A percentile compares a stretch with the other conserved stretches of the same genome.
Evolutionary conservation across 208 protist species (phyloP).

Genomic region (Wallacemonas collosoma): DNA sequence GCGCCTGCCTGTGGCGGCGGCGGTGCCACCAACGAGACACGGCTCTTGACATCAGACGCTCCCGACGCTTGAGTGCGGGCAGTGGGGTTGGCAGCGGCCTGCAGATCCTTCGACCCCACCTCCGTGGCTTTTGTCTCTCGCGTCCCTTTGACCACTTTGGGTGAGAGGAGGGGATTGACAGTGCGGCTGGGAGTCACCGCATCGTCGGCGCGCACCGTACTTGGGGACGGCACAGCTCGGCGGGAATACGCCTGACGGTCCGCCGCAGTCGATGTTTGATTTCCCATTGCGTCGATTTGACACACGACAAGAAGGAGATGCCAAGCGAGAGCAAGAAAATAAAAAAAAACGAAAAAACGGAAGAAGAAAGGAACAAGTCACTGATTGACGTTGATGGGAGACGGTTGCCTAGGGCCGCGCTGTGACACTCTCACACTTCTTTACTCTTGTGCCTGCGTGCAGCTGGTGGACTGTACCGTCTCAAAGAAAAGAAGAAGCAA

Average conservation of each 20-base stretch:
- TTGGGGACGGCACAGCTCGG: neutral
- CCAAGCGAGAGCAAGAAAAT: constrained; percentile 5
- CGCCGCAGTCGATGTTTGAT: neutral
- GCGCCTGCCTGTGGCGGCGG: neutral
- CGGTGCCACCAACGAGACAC: neutral
- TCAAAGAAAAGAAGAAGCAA: too few species aligned
- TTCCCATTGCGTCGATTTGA: neutral
- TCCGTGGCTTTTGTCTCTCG: neutral
- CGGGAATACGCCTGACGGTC: neutral
- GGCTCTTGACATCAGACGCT: neutral
- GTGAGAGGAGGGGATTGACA: neutral
- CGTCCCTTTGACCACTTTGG: neutral
- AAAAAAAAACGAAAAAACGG: constrained; percentile 10
- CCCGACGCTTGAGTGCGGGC: too few species aligned
- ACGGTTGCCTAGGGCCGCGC: too few species aligned
- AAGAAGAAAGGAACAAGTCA: neutral
- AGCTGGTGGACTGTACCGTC: too few species aligned
- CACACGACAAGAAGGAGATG: constrained; percentile 1
- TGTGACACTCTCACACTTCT: too few species aligned
- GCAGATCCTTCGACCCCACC: neutral
- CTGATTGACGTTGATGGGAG: too few species aligned
- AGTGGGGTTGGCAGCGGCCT: too few species aligned
- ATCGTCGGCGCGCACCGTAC: neutral
- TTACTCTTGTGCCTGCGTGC: too few species aligned
- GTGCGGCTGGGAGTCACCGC: neutral